Evolutionary conservation across 2,329 filamentous ascomycete genomes (phyloP), one percentile per base, ranked within the genome.

Genomic region (Stachybotrys chartarum): DNA sequence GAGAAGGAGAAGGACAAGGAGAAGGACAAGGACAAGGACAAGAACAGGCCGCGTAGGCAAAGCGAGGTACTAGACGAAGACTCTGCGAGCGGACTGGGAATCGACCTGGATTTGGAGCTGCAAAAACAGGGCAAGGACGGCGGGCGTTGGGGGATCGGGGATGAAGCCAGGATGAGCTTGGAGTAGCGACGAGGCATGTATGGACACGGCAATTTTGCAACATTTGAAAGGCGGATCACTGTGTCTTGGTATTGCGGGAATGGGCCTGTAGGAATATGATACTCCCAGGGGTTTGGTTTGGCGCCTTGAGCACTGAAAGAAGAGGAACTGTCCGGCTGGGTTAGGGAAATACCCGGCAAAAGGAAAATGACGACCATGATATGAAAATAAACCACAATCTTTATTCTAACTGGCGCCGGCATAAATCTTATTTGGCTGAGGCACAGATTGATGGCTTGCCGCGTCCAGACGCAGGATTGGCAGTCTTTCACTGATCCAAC

Each of bases 81-180:
- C 67, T 57, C 75, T 68, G 56, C 71, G 18, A 70, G 69, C 42
- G 63, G 69, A 42, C 63, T 81, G 50, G 72, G 74, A 30, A 63
- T 75, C 30, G 72, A 75, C 54, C 67, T 81, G 5, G 76, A 80
- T 55, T 66, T 83, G 51, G 74, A 81, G 68, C 71, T 82, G 64
- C 75, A 84, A 69, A 76, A 78, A 60, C 67, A 78, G 59, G 71
- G 77, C 60, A 75, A 72, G 64, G 83, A 80, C 61, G 85, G 75
- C 61, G 80, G 71, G 3, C 81, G 83, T 63, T 91, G 91, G 85
- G 89, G 90, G 0, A 81, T 95, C 52, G 88, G 89, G 1, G 91
- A 96, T 67, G 91, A 96, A 66, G 84, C 88, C 30, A 80, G 87
- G 64, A 94, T 96, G 88, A 87, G 85, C 35, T 74, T 96, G 61